Conservation (phyloP, 2,329 filamentous ascomycete species). For the Cephalotrichum gorgonifer region DNA sequence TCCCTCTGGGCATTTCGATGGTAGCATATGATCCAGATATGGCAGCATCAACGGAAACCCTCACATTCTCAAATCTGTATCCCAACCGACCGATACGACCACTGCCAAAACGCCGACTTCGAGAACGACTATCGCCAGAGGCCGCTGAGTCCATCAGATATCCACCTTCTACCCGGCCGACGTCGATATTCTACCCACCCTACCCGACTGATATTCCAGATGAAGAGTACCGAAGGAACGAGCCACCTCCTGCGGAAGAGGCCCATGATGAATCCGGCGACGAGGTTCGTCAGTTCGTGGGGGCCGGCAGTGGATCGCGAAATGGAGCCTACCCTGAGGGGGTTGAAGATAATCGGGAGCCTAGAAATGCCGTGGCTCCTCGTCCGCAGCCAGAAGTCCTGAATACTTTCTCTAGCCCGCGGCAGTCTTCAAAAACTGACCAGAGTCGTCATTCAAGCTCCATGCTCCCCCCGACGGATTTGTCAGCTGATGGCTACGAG, state of each 20-base stretch:
- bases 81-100: conserved; percentile 89
- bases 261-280: background rate
- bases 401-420: background rate
- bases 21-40: conserved; percentile 42
- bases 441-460: background rate
- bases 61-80: conserved; percentile 62
- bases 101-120: conserved; percentile 77
- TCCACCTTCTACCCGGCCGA: conserved; percentile 62
- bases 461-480: conserved; percentile 54
- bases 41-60: conserved; percentile 49
- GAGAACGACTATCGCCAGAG: conserved; percentile 78
- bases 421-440: background rate
- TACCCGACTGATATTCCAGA: conserved; percentile 4
- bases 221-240: conserved; percentile 1
- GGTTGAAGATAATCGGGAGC: conserved; percentile 53
- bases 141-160: conserved; percentile 74
- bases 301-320: background rate
- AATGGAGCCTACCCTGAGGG: conserved; percentile 32
- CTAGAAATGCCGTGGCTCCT: conserved; percentile 28
- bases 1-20: conserved; percentile 6
- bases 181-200: conserved; percentile 49
- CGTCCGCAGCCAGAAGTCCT: conserved; percentile 36
- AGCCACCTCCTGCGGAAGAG: background rate
- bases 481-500: conserved; percentile 80
- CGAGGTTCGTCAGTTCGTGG: conserved; percentile 4